Base-by-base conservation (phyloP, 179 eudicot species). In the Pouteria campechiana region DNA sequence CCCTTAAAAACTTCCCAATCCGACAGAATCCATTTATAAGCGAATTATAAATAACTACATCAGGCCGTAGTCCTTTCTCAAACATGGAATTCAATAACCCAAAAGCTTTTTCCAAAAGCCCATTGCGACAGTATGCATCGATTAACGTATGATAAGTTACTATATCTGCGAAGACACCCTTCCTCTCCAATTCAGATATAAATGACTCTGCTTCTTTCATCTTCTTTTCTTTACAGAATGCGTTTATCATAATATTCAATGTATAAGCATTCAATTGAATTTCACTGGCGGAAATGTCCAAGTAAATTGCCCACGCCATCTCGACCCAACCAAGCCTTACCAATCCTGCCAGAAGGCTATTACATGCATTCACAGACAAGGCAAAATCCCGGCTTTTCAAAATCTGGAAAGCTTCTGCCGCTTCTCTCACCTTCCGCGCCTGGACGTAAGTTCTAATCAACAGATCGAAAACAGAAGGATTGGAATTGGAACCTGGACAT, bases 261-360 rank as follows among this genome's bases (percentile, higher is more conserved):
- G 83, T 87, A 64, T 69, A 87, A 4, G 43, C 68, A 58, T 87
- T 82, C 52, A 58, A 27, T 38, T 49, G 40, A 25, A 59, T 55
- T 7, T 83, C 67, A 72, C 59, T 52, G 5, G 30, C 42, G 57
- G 63, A 64, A 41, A 50, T 45, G 8, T 65, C 81, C 24, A 44
- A 48, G 22, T 73, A 76, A 3, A 87, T 59, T 41, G 72, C 78
- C 78, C 86, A 63, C 2, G 75, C 93, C 44, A 83, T 74, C 50
- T 79, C 83, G 41, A 72, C 66, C 94, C 94, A 87, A 56, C 78
- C 93, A 28, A 73, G 66, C 68, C 57, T 87, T 46, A 84, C 96
- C 28, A 87, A 78, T 47, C 86, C 93, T 33, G 83, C 90, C 52
- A 87, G 75, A 45, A 87, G 58, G 65, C 94, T 64, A 65, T 87